phyloP scores from a whole-genome alignment of 169 alveolate genomes.

The Plasmodium knowlesi region DNA sequence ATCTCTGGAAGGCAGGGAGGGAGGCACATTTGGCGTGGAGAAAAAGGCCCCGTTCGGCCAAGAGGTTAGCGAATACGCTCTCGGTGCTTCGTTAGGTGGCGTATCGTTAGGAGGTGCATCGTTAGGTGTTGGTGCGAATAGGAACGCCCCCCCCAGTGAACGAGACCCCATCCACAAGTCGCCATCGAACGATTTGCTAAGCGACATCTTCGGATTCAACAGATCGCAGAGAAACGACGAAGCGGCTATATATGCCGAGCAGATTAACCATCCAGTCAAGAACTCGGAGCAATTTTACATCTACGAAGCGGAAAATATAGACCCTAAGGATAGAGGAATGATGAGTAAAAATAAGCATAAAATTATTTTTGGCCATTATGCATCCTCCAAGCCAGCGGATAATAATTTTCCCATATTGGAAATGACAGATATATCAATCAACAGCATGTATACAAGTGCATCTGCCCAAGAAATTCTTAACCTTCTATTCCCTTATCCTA shows the following conservation, averaged over 20 bases:
- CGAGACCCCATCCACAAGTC: neutral
- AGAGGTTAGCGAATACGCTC: neutral
- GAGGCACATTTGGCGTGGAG: neutral
- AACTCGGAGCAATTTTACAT: conserved; percentile 40
- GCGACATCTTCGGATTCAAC: conserved; percentile 9
- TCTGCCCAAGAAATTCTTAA: conserved; percentile 64
- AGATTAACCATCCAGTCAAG: neutral
- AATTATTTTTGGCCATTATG: conserved; percentile 67
- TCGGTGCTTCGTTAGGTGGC: neutral
- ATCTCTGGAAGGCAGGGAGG: neutral
- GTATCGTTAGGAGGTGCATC: neutral
- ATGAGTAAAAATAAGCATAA: conserved; percentile 76
- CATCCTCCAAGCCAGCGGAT: conserved; percentile 45
- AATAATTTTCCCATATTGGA: conserved; percentile 47
- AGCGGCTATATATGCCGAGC: neutral
- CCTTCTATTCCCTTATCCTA: conserved; percentile 57
- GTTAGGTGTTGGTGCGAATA: neutral
- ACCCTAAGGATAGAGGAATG: conserved; percentile 76
- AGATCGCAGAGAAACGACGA: neutral
- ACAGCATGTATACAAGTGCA: conserved; percentile 74
- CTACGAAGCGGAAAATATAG: conserved; percentile 71
- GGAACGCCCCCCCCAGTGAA: neutral
- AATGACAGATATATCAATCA: conserved; percentile 70
- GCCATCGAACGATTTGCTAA: conserved; percentile 10
- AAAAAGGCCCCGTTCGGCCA: neutral